Conservation (phyloP, 345 rosid genomes). For the Physaria fendleri region DNA sequence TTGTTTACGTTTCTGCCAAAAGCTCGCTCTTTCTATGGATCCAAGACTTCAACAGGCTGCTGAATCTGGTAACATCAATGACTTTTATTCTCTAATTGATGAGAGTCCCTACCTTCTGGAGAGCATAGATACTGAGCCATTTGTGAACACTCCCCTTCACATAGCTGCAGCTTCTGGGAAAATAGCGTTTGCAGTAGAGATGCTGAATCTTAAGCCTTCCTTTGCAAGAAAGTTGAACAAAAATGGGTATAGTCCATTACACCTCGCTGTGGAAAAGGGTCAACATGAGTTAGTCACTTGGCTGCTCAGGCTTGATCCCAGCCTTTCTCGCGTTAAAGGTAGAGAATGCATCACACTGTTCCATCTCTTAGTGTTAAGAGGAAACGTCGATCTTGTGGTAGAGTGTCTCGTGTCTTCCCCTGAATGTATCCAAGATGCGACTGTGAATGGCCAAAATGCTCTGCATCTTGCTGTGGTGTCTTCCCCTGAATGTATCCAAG, state of each 20-base stretch:
- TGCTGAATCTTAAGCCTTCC: slow-evolving; percentile 32
- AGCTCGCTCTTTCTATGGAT: neutral
- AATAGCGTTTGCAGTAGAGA: slow-evolving; percentile 22
- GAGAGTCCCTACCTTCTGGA: neutral
- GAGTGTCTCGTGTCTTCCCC: slow-evolving; percentile 5
- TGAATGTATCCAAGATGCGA: slow-evolving; percentile 18
- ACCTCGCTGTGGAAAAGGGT: slow-evolving; percentile 24
- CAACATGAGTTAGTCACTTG: neutral
- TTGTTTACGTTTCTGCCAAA: neutral
- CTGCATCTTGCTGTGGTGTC: slow-evolving; percentile 21
- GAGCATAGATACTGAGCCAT: neutral
- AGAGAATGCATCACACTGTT: slow-evolving; percentile 17
- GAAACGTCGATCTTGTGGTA: slow-evolving; percentile 6
- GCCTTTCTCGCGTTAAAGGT: slow-evolving; percentile 14
- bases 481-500: slow-evolving; percentile 12
- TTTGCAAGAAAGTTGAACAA: slow-evolving; percentile 29
- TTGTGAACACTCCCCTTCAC: slow-evolving; percentile 37
- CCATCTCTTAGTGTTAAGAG: slow-evolving; percentile 11
- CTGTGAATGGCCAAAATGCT: neutral
- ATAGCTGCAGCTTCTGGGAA: slow-evolving; percentile 27
- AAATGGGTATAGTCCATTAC: slow-evolving; percentile 28
- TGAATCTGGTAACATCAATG: neutral
- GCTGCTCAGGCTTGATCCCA: neutral
- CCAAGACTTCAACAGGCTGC: neutral
- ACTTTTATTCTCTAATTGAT: neutral